Conservation (phyloP, 495 filamentous ascomycete species). For the Darksidea phi region DNA sequence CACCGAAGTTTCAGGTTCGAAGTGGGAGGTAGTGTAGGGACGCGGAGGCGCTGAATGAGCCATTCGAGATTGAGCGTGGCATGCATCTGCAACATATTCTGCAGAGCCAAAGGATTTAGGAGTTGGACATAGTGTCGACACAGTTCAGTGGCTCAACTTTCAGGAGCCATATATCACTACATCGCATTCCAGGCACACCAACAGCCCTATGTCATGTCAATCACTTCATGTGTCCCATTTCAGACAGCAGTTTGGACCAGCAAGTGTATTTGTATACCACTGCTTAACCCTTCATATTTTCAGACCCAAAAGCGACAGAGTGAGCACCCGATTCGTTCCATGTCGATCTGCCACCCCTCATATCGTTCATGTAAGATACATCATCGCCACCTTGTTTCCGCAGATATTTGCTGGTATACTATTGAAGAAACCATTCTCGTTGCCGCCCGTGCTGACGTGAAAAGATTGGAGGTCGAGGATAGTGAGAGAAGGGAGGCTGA, state of each 20-base stretch:
- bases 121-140: no score
- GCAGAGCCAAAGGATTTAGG: no score
- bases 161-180: no score
- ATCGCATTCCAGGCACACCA: neutral
- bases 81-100: neutral
- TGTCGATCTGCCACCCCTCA: neutral
- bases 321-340: neutral
- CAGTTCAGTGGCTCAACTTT: no score
- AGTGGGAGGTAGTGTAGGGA: neutral
- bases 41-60: neutral
- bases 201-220: neutral
- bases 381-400: neutral
- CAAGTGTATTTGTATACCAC: slow-evolving; percentile 19
- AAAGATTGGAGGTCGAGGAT: slow-evolving; percentile 29
- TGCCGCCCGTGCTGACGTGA: slow-evolving; percentile 14
- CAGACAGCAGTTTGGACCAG: slow-evolving; percentile 6
- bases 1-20: slow-evolving; percentile 34
- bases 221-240: neutral
- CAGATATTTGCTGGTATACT: slow-evolving; percentile 7
- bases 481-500: slow-evolving; percentile 14
- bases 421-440: slow-evolving; percentile 28
- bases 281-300: slow-evolving; percentile 19
- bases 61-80: no score
- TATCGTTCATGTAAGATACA: neutral
- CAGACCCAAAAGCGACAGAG: slow-evolving; percentile 31